Percentiles rank a stretch among this genome's conserved stretches.
Evolutionary conservation across 2,329 filamentous ascomycete species (phyloP).

Genomic region (Alternaria novae-zelandiae): DNA sequence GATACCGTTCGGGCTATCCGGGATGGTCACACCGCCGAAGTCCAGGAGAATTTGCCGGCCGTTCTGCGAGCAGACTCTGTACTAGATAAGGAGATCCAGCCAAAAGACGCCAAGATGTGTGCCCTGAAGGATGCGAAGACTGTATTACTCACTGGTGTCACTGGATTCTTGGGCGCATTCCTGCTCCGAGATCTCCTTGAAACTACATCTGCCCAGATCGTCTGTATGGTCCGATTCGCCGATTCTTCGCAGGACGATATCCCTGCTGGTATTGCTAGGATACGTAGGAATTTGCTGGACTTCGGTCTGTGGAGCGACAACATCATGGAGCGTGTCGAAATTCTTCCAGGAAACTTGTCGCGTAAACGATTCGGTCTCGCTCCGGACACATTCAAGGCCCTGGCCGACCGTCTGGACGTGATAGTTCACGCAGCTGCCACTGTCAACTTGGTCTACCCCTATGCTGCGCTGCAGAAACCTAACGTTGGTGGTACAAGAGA

Average conservation of each 20-base stretch:
- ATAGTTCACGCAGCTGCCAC: constrained; percentile 80
- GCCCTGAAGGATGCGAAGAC: constrained; percentile 70
- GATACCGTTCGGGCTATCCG: constrained; percentile 73
- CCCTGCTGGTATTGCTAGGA: constrained; percentile 71
- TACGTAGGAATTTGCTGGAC: constrained; percentile 79
- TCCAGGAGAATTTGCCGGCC: constrained; percentile 76
- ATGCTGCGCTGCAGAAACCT: constrained; percentile 74
- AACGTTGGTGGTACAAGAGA: constrained; percentile 83
- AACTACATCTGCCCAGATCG: constrained; percentile 70
- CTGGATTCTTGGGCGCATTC: constrained; percentile 78
- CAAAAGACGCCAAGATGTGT: constrained; percentile 59
- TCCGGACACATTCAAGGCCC: constrained; percentile 67
- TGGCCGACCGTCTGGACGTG: constrained; percentile 71
- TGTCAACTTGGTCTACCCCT: constrained; percentile 77
- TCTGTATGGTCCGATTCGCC: constrained; percentile 75
- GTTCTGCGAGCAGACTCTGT: constrained; percentile 70
- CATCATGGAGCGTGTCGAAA: constrained; percentile 78
- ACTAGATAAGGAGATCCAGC: constrained; percentile 73
- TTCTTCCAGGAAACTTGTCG: constrained; percentile 75
- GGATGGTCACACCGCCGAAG: constrained; percentile 74
- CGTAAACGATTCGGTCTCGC: constrained; percentile 72
- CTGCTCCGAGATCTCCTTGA: constrained; percentile 72
- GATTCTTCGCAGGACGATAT: constrained; percentile 70
- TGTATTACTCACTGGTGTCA: constrained; percentile 75
- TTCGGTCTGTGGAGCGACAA: constrained; percentile 78